A percentile compares a stretch with the other conserved stretches of the same genome.
Evolutionary conservation across 148 eudicot species (phyloP).

Genomic region (Chenopodium quinoa): DNA sequence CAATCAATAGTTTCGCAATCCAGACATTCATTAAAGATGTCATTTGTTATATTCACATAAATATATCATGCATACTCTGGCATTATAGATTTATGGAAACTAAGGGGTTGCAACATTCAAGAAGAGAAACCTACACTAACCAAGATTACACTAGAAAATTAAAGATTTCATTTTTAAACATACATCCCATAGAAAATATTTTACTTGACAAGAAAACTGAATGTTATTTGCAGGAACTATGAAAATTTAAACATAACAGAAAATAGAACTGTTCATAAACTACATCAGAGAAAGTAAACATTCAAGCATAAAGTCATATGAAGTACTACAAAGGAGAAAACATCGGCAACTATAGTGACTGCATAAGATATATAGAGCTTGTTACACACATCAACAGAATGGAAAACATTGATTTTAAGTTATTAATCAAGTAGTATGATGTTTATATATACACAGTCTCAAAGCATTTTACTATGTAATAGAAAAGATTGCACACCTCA

Average conservation of each 20-base stretch:
- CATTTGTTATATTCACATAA: background rate
- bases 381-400: background rate
- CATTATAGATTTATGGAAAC: background rate
- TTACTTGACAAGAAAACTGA: background rate
- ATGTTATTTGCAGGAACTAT: background rate
- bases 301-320: background rate
- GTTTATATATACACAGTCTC: background rate
- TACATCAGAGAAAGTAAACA: background rate
- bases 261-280: background rate
- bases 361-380: too few species aligned
- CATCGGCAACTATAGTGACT: too few species aligned
- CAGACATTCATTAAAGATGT: background rate
- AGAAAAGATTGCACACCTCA: constrained; percentile 3
- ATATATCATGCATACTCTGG: background rate
- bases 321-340: background rate
- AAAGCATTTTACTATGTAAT: background rate
- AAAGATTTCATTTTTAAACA: background rate
- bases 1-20: too few species aligned
- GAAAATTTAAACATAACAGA: background rate
- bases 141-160: background rate
- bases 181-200: background rate
- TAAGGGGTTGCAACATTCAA: background rate
- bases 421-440: too few species aligned
- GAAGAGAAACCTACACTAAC: background rate
- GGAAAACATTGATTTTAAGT: background rate